Evolutionary conservation across 257 asterid genomes (phyloP).

Genomic region (Capsicum baccatum): DNA sequence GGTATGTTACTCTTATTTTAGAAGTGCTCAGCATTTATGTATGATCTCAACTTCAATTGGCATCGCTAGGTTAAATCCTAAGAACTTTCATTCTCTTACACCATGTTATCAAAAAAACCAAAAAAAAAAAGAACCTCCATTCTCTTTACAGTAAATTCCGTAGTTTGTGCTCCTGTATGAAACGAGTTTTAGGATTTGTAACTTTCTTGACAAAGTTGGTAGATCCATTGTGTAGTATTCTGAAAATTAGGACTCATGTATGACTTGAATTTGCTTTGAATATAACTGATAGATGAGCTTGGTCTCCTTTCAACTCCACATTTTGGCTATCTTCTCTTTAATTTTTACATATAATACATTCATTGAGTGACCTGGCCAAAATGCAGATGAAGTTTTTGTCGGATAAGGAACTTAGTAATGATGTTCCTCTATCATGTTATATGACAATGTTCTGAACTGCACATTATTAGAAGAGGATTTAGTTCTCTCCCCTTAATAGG

Average conservation of each 20-base stretch:
- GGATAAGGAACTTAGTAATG: neutral
- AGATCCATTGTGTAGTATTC: neutral
- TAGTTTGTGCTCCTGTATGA: neutral
- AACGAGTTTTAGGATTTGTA: neutral
- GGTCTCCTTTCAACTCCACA: neutral
- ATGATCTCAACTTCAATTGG: neutral
- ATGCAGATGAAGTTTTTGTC: neutral
- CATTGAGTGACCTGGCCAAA: neutral
- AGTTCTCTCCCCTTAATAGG: too few species aligned
- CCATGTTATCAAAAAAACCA: neutral
- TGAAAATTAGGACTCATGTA: neutral
- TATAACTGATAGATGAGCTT: neutral
- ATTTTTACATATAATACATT: neutral
- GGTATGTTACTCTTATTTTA: conserved; percentile 47
- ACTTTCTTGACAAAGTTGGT: neutral
- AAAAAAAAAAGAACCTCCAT: neutral
- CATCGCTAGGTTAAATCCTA: neutral
- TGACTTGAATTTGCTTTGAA: neutral
- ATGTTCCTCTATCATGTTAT: neutral
- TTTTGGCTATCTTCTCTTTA: neutral
- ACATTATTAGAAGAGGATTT: neutral
- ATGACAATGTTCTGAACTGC: neutral
- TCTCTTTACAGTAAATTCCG: neutral
- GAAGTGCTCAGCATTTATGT: neutral
- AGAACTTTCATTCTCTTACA: conserved; percentile 1